Percentiles rank a stretch among this genome's conserved stretches.
Evolutionary conservation across 768 basidiomycete genomes (phyloP).

Genomic region (Saitozyma podzolica): DNA sequence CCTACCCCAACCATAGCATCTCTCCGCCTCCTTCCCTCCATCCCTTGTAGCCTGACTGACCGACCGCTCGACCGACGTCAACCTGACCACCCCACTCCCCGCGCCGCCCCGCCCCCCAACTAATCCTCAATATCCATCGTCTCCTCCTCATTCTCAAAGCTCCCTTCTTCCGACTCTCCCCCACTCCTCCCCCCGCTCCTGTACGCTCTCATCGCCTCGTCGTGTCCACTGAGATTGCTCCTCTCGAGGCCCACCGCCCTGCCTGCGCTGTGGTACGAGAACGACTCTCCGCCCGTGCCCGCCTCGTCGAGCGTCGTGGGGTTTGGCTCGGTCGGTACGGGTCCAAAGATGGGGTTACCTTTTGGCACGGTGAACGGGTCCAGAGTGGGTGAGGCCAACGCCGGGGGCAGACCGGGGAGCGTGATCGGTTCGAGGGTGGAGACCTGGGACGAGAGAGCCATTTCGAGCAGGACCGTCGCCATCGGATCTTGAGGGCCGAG

Average conservation of each 20-base stretch:
- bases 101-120: neutral
- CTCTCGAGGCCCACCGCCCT: neutral
- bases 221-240: neutral
- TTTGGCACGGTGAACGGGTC: conserved; percentile 38
- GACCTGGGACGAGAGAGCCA: conserved; percentile 45
- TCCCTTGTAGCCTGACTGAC: no score
- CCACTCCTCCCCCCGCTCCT: neutral
- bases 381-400: conserved; percentile 19
- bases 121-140: conserved; percentile 3
- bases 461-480: conserved; percentile 47
- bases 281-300: neutral
- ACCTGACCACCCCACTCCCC: no score
- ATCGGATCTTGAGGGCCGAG: conserved; percentile 50
- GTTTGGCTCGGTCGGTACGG: conserved; percentile 9
- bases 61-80: no score
- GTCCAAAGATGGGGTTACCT: conserved; percentile 16
- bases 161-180: neutral
- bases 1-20: no score
- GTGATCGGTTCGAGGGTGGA: conserved; percentile 34
- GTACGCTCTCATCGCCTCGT: neutral
- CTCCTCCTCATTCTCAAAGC: conserved; percentile 1
- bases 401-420: conserved; percentile 40
- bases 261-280: no score
- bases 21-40: no score
- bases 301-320: neutral